Conservation (phyloP, 768 basidiomycete species). For the Phylloporus arenicola region DNA sequence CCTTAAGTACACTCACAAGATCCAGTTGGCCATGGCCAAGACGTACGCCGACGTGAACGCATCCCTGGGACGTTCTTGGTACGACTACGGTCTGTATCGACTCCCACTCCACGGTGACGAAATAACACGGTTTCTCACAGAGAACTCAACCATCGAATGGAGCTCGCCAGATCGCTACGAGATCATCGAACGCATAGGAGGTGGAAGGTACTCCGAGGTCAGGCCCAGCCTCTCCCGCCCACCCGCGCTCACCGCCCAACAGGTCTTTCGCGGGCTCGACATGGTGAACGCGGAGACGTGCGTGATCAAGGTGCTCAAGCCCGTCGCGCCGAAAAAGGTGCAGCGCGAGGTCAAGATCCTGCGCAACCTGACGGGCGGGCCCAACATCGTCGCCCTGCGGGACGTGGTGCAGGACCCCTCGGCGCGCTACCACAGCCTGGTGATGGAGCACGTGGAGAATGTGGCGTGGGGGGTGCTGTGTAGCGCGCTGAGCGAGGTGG, state of each 20-base stretch:
- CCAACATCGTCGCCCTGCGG: slow-evolving; percentile 61
- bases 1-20: slow-evolving; percentile 13
- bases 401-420: slow-evolving; percentile 68
- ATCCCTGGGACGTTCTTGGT: slow-evolving; percentile 53
- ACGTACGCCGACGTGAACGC: slow-evolving; percentile 56
- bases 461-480: slow-evolving; percentile 61
- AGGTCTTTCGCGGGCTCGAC: slow-evolving; percentile 60
- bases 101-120: not conserved
- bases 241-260: not conserved
- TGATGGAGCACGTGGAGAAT: slow-evolving; percentile 67
- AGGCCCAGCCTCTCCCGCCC: not conserved
- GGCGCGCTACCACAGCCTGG: slow-evolving; percentile 55
- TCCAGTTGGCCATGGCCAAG: slow-evolving; percentile 36
- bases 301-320: slow-evolving; percentile 70
- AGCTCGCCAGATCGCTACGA: slow-evolving; percentile 64
- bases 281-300: slow-evolving; percentile 49
- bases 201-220: slow-evolving; percentile 65
- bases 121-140: slow-evolving; percentile 25
- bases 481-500: slow-evolving; percentile 52
- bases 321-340: slow-evolving; percentile 61
- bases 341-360: slow-evolving; percentile 73
- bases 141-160: slow-evolving; percentile 59
- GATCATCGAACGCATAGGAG: slow-evolving; percentile 55
- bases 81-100: slow-evolving; percentile 50
- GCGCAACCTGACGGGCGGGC: slow-evolving; percentile 61